phyloP scores from a whole-genome alignment of 78 protist genomes.

The Chrysochromulina tobinii region DNA sequence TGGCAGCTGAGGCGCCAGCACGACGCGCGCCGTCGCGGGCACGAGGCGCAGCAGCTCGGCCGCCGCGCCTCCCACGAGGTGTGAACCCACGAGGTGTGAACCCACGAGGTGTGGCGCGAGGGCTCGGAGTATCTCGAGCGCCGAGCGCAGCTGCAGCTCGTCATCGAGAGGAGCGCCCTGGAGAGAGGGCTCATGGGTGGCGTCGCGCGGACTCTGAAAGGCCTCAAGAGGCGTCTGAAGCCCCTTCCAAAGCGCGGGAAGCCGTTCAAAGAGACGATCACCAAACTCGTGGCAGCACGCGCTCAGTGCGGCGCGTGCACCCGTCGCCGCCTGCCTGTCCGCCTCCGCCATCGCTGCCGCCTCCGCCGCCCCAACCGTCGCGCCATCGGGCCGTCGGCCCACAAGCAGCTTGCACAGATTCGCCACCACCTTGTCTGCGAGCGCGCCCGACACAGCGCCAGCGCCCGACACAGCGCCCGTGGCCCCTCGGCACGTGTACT shows the following conservation, averaged over 20 bases:
- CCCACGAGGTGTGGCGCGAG: background rate
- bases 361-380: background rate
- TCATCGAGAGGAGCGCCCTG: too few relatives aligned
- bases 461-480: too few relatives aligned
- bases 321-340: background rate
- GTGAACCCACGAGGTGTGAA: background rate
- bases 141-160: too few relatives aligned
- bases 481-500: too few relatives aligned
- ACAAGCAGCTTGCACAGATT: background rate
- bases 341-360: background rate
- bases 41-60: background rate
- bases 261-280: too few relatives aligned
- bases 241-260: background rate
- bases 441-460: too few relatives aligned
- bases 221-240: background rate
- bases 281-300: background rate
- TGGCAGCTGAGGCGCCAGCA: too few relatives aligned
- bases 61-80: background rate
- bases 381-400: background rate
- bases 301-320: background rate
- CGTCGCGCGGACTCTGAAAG: too few relatives aligned
- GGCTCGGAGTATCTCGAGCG: background rate
- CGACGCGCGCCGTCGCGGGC: too few relatives aligned
- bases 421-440: conserved; percentile 21
- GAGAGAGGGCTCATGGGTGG: too few relatives aligned